A percentile compares a stretch with the other conserved stretches of the same genome.
These are phyloP conservation scores for Huiozyma naganishii DNA, from an alignment of 805 yeast species.

Conservation along the genomic window DNA sequence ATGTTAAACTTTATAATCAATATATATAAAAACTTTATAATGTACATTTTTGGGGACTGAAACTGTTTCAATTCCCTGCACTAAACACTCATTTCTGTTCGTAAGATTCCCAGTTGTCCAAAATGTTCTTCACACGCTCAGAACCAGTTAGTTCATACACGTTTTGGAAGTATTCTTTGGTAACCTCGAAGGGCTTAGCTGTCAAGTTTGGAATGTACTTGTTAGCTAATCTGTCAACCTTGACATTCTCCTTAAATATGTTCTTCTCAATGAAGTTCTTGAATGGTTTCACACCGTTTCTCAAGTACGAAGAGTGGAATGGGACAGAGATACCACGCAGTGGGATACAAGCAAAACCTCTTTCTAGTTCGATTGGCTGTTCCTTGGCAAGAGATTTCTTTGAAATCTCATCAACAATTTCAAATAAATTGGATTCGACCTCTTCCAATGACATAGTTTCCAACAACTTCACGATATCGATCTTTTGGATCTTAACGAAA, in stretches of 20 bases:
- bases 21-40: slow-evolving; percentile 1
- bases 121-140: slow-evolving; percentile 77
- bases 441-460: slow-evolving; percentile 75
- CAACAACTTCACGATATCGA: slow-evolving; percentile 81
- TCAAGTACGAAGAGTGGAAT: slow-evolving; percentile 97
- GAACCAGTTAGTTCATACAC: slow-evolving; percentile 88
- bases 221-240: slow-evolving; percentile 85
- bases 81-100: slow-evolving; percentile 21
- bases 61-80: not conserved
- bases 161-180: slow-evolving; percentile 94
- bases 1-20: not conserved
- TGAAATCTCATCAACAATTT: slow-evolving; percentile 79
- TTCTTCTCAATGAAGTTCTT: slow-evolving; percentile 94
- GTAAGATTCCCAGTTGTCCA: slow-evolving; percentile 93
- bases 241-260: slow-evolving; percentile 88
- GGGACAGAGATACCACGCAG: slow-evolving; percentile 99
- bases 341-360: slow-evolving; percentile 98
- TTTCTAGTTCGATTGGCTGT: slow-evolving; percentile 92
- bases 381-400: slow-evolving; percentile 76
- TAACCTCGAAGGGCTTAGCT: slow-evolving; percentile 90
- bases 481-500: slow-evolving; percentile 86
- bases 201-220: slow-evolving; percentile 98
- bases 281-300: slow-evolving; percentile 98
- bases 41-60: not conserved
- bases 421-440: slow-evolving; percentile 78